These are phyloP conservation scores for Pilaira anomala DNA, from an alignment of 192 early-diverging fungal genomes.

Conservation along the genomic window DNA sequence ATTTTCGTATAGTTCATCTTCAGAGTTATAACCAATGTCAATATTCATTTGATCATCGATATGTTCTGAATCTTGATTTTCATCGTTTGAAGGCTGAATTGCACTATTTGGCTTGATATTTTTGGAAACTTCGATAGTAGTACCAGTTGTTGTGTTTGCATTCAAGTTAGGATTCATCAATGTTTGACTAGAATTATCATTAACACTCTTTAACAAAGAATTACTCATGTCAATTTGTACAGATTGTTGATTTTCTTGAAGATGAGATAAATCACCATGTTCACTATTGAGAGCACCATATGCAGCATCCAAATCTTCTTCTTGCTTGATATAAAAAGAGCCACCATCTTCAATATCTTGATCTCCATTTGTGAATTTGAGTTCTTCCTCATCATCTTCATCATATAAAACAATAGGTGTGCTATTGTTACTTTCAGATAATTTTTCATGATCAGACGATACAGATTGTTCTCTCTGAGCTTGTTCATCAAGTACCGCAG, in stretches of 20 bases:
- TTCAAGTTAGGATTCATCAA: neutral
- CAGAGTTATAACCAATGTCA: constrained; percentile 28
- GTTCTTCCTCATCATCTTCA: constrained; percentile 20
- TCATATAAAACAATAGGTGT: neutral
- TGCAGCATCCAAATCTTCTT: no score
- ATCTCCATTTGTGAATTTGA: no score
- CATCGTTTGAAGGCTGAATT: neutral
- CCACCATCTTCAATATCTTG: no score
- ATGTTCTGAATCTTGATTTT: neutral
- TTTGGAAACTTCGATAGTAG: neutral
- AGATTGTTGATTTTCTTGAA: no score
- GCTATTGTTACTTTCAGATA: no score
- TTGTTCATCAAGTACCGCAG: constrained; percentile 30
- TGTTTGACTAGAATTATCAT: neutral
- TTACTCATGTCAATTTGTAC: no score
- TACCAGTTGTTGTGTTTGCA: neutral
- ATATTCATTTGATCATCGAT: neutral
- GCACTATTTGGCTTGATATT: neutral
- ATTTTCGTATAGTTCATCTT: constrained; percentile 25
- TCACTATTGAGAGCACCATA: no score
- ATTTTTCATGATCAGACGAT: no score
- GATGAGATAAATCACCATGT: no score
- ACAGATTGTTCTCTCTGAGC: no score
- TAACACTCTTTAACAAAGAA: neutral
- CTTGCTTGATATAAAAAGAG: no score